Evolutionary conservation across 495 filamentous ascomycete genomes (phyloP), one percentile per base, ranked within the genome.

Genomic region (Xylaria scruposa): DNA sequence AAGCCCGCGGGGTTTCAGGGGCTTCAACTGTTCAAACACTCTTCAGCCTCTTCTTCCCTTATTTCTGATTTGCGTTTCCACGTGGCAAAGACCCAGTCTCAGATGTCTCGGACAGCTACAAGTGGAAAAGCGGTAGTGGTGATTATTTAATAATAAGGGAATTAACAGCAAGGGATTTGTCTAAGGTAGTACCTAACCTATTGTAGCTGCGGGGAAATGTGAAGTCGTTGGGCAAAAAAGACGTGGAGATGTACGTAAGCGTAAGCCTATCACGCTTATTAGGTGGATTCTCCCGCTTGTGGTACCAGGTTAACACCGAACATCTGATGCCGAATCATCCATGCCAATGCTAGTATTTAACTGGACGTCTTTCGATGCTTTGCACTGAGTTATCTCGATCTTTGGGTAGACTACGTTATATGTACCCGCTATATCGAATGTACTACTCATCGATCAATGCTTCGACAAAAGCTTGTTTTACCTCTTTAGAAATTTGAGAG

Each of bases 11-110:
- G 59, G 61, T 38, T 42, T 56, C 47, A 67, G 65, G 65, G 65
- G 49, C 65, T 33, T 36, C 31, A 15, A 47, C 15, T 36, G 63
- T 40, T 36, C 46, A 29, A 46, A 53, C 19, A 21, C 8, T 29
- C 10, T 44, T 56, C 47, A 67, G 65, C 65, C 65, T 67, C 46
- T 67, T 49, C 65, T 67, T 49, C 65, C 13, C 65, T 56, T 47
- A 42, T 29, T 31, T 56, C 49, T 54, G 49, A 40, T 38, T 67
- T 53, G 46, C 61, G n/a, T 54, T 67, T 67, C 65, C 65, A 67
- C 65, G 65, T 67, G 65, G 65, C 33, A 12, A 67, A 56, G 46
- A 38, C 63, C 63, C 49, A 29, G 56, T 56, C 36, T 49, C 56
- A 1, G 65, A 26, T 54, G 44, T 67, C 64, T 67, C 47, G 31